Base-by-base conservation (phyloP, 192 early-diverging fungal genomes). In the Entomortierella parvispora region DNA sequence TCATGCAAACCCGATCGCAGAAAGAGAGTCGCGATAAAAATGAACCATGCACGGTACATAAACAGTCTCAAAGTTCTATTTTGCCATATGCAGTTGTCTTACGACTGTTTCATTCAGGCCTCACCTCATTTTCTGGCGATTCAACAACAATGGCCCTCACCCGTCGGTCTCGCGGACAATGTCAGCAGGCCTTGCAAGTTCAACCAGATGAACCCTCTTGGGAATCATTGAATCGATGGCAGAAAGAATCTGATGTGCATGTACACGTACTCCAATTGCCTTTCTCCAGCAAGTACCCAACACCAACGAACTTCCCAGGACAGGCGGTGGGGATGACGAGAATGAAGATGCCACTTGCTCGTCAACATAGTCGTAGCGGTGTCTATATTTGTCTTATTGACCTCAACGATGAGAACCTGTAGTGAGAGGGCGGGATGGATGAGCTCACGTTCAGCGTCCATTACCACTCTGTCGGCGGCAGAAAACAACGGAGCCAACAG, bases 1-100 rank as follows among this genome's bases (percentile, higher is more conserved):
- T 28, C 96, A 98, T 81, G 96, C 97, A 5, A 99, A 99, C 79
- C 97, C 97, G 12, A 80, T 97, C 20, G 95, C 96, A 10, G 93
- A 97, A 12, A 46, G 49, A 18, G 74, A 82, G 29, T 40, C 37
- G 12, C 37, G 37, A 9, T 40, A 12, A 40, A 12, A 40, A 40
- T 40, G n/a, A n/a, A n/a, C n/a, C n/a, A n/a, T n/a, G n/a, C n/a
- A n/a, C n/a, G n/a, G n/a, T n/a, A n/a, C n/a, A n/a, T n/a, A n/a
- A n/a, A n/a, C n/a, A n/a, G n/a, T n/a, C n/a, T n/a, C n/a, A n/a
- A n/a, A n/a, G n/a, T n/a, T n/a, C n/a, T n/a, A n/a, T n/a, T n/a
- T n/a, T n/a, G n/a, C n/a, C n/a, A n/a, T n/a, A n/a, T n/a, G n/a
- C n/a, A n/a, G n/a, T n/a, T n/a, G n/a, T n/a, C n/a, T n/a, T n/a